Evolutionary conservation across 148 eudicot genomes (phyloP), one percentile per base, ranked within the genome.

Genomic region (Silene conica): DNA sequence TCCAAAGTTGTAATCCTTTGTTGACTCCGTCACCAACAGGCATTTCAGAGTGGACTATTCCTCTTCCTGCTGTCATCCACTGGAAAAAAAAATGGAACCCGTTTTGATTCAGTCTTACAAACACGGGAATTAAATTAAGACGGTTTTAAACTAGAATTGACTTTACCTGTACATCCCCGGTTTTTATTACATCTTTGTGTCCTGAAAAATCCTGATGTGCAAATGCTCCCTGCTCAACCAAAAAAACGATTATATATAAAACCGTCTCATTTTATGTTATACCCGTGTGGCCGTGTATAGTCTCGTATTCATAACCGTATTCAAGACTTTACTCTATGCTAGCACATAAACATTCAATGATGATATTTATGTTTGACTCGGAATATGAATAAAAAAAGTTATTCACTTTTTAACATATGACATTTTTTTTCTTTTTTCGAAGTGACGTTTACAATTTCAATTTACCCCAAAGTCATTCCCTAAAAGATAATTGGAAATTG

Each of bases 31-130:
- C 89, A 9, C 81, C 91, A 50, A 88, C 93, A 15, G 98, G 98
- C 98, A 95, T 92, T 77, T 95, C 98, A 5, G 98, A 95, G 76
- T 95, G 98, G 70, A 95, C 78, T 43, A 95, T 95, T 21, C 98
- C 98, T 83, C 97, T 87, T 56, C 98, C 98, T 58, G 98, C 98
- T 23, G 97, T 95, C 98, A 95, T 95, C 98, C 98, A 95, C 93
- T 95, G 87, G 81, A 73, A 13, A 71, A 5, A 25, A 63, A 45
- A 59, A 57, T 28, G 20, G 13, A 21, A 21, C 43, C 20, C 20
- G 1, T 57, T 57, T 28, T 38, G 41, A 25, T 67, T 41, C 2
- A 45, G 20, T 31, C 31, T 52, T 38, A 16, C 7, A 16, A 28
- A 63, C 41, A 26, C 16, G 4, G 3, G 1, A 26, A 3, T 31